Base-by-base conservation (phyloP, 2,329 filamentous ascomycete species). In the Hymenoscyphus fraxineus region DNA sequence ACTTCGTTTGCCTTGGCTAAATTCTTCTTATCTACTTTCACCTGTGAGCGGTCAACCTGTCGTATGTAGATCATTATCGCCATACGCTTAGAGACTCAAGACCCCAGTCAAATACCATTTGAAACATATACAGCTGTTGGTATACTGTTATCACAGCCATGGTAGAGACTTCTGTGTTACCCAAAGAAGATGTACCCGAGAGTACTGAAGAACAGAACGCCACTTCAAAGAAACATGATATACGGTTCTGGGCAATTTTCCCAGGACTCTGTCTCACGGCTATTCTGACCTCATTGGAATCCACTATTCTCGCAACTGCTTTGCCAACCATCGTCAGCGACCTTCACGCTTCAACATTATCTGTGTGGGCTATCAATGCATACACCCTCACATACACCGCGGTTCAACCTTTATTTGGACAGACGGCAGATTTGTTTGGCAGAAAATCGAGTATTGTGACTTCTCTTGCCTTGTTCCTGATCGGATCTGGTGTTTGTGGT, bases 341-440 rank as follows among this genome's bases (percentile, higher is more conserved):
- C 19, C 76, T 79, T 66, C 71, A 81, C 19, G 80, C 80, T 9
- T 73, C 78, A 1, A 73, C 68, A 3, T 81, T 80, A 13, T 85
- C 83, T 66, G 80, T 79, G 3, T 85, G 83, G 83, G 80, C 85
- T 47, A 82, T 82, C 13, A 78, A 77, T n/a, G 79, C 81, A 6
- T 84, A 83, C 67, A 64, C 66, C 51, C 63, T 69, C 39, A 61
- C 76, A 77, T 64, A 77, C 82, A 56, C 88, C 86, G 1, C 77
- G 89, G 13, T 64, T 9, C 60, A 44, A n/a, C 69, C 67, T 39
- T 63, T 72, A 19, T 76, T 73, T 83, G 85, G 85, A 31, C 88
- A 88, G 70, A 76, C 88, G 27, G 85, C 83, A 51, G 88, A 90
- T 69, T 88, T 90, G 64, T 89, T 84, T 77, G 87, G 88, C 1